Evolutionary conservation across 768 basidiomycete genomes (phyloP).

Genomic region (Calocybe indica): DNA sequence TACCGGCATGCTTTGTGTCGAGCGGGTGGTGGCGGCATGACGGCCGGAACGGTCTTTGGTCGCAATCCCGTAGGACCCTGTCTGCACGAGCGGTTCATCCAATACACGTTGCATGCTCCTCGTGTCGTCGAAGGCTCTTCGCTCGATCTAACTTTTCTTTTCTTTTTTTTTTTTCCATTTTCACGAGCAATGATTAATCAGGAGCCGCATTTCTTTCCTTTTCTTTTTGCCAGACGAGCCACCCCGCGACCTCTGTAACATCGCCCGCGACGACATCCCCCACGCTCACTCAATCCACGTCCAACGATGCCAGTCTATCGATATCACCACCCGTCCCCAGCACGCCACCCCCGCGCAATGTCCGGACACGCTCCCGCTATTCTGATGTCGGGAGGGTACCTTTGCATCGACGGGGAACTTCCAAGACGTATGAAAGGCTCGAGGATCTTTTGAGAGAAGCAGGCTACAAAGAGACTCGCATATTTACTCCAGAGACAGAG

Average conservation of each 20-base stretch:
- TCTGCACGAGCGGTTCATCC: no score
- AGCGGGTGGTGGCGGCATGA: no score
- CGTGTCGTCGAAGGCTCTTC: no score
- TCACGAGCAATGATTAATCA: no score
- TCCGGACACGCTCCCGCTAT: slow-evolving; percentile 42
- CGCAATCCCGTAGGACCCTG: no score
- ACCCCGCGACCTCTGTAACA: slow-evolving; percentile 20
- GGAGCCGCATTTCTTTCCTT: background rate
- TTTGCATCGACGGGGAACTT: slow-evolving; percentile 72
- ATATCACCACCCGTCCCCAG: slow-evolving; percentile 34
- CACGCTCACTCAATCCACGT: slow-evolving; percentile 34
- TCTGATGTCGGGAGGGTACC: slow-evolving; percentile 66
- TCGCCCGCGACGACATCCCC: slow-evolving; percentile 33
- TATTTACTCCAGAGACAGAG: slow-evolving; percentile 71
- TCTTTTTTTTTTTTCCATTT: no score
- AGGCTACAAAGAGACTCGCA: slow-evolving; percentile 88
- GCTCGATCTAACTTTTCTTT: no score
- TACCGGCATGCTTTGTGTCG: no score
- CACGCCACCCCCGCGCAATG: slow-evolving; percentile 34
- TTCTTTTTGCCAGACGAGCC: slow-evolving; percentile 14
- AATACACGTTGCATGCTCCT: no score
- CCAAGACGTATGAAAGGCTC: slow-evolving; percentile 74
- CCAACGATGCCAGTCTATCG: slow-evolving; percentile 26
- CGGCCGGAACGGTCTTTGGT: no score
- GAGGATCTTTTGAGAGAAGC: slow-evolving; percentile 84